Evolutionary conservation across 2,329 filamentous ascomycete species (phyloP), one percentile per base, ranked within the genome.

Genomic region (Cytospora piceae): DNA sequence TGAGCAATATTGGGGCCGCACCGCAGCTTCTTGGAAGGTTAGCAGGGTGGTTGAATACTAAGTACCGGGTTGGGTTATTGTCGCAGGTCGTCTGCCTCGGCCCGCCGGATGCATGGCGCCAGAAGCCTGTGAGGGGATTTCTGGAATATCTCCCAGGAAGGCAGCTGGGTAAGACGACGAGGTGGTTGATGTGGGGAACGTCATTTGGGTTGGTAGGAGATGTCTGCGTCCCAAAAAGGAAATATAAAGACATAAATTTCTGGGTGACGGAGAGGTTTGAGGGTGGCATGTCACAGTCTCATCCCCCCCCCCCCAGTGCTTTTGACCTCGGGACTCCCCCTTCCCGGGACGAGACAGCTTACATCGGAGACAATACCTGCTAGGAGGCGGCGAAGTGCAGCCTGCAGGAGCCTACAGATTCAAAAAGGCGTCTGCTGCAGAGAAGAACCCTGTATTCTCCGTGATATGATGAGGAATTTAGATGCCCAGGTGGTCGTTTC

Each of bases 1-100:
- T 27, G 34, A 37, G 46, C 46, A 6, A 20, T 9, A 39, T 11
- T 42, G 31, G 17, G 59, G 64, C 58, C 37, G 34, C 64, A 58
- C 64, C 34, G 31, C 64, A 66, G 64, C 17, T 54, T 53, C 37
- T 42, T 15, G 34, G 46, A 37, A 14, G 31, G 46, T 6, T 34
- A 34, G 8, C 8, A 8, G 11, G 58, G 24, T 39, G 32, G 31
- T 20, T 32, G 27, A 31, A 9, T 31, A 3, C 11, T 3, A 11
- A n/a, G 12, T 17, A n/a, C 39, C 20, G 39, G 39, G 15, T 15
- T 20, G 4, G 20, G 2, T 2, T 24, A 15, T 15, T 9, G 34
- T 37, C 32, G 14, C 20, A 22, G 17, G 42, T 22, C 1, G 20
- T 9, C 42, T 49, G 14, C 29, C 11, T 49, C n/a, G 58, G 58